Evolutionary conservation across 331 rosid species (phyloP).

Genomic region (Quercus phellos): DNA sequence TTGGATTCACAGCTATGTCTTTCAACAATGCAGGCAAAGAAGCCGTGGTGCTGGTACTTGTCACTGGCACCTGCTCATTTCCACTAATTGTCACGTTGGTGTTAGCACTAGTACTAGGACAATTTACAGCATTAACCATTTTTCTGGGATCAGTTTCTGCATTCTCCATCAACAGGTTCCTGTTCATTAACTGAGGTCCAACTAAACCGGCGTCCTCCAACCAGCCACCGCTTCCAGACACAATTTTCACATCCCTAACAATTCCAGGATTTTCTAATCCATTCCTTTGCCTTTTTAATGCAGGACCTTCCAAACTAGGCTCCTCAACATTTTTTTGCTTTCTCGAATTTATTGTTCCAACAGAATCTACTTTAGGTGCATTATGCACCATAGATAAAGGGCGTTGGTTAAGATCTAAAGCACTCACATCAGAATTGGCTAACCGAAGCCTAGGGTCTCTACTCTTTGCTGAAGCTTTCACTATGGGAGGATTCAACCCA

Average conservation of each 20-base stretch:
- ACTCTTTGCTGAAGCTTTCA: conserved; percentile 57
- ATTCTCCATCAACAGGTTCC: conserved; percentile 43
- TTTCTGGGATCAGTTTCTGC: conserved; percentile 39
- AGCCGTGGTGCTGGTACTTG: conserved; percentile 23
- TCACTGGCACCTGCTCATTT: conserved; percentile 36
- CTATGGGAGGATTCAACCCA: conserved; percentile 34
- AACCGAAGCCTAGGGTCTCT: conserved; percentile 94
- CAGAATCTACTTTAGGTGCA: conserved; percentile 48
- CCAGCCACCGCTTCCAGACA: conserved; percentile 65
- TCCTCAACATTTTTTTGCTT: conserved; percentile 66
- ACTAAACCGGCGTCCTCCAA: conserved; percentile 42
- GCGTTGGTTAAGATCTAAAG: conserved; percentile 47
- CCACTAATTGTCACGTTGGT: conserved; percentile 33
- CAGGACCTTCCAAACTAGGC: conserved; percentile 47
- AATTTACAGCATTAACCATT: conserved; percentile 15
- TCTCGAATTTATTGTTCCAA: conserved; percentile 47
- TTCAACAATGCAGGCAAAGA: conserved; percentile 63
- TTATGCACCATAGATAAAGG: conserved; percentile 25
- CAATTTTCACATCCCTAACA: conserved; percentile 35
- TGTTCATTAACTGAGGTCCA: conserved; percentile 45
- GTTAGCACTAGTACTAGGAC: conserved; percentile 28
- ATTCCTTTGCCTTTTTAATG: conserved; percentile 56
- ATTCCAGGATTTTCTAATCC: conserved; percentile 36
- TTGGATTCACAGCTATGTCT: conserved; percentile 71
- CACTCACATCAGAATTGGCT: conserved; percentile 52